A percentile compares a stretch with the other conserved stretches of the same genome.
These are phyloP conservation scores for Gentiana dahurica DNA, from an alignment of 257 asterid genomes.

Conservation along the genomic window DNA sequence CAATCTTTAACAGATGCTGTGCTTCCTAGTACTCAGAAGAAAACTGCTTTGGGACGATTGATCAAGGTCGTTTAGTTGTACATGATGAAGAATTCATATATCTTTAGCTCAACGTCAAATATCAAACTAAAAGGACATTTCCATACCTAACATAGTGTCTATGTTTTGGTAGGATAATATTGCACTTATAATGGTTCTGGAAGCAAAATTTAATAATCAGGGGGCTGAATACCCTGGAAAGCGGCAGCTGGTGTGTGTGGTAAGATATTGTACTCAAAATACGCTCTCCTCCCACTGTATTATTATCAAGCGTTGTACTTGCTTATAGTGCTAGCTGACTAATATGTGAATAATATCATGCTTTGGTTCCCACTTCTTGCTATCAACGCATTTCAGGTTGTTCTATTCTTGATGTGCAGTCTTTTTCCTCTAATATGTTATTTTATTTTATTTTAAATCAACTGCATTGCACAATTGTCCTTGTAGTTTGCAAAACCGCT, in stretches of 20 bases:
- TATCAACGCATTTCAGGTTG: too few species aligned
- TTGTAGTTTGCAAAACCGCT: too few species aligned
- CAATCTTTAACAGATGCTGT: slow-evolving; percentile 84
- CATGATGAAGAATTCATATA: too few species aligned
- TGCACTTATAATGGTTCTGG: slow-evolving; percentile 86
- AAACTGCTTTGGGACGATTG: slow-evolving; percentile 71
- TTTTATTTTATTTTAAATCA: slow-evolving; percentile 1
- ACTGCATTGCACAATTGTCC: not conserved
- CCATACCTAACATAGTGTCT: slow-evolving; percentile 6
- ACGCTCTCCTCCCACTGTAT: too few species aligned
- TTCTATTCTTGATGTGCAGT: too few species aligned
- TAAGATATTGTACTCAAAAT: slow-evolving; percentile 17
- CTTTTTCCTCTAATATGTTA: not conserved
- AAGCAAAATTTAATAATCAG: slow-evolving; percentile 82
- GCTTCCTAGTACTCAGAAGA: slow-evolving; percentile 71
- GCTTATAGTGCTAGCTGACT: too few species aligned
- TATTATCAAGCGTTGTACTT: too few species aligned
- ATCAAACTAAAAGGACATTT: not conserved
- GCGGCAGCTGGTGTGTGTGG: slow-evolving; percentile 99
- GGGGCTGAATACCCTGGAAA: slow-evolving; percentile 68
- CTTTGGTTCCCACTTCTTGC: too few species aligned
- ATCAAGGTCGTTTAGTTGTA: slow-evolving; percentile 46
- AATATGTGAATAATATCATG: too few species aligned
- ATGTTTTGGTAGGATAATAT: slow-evolving; percentile 66
- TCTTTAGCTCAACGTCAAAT: too few species aligned